These are phyloP conservation scores for Talaromyces proteolyticus DNA, from an alignment of 495 filamentous ascomycete genomes.

Conservation along the genomic window DNA sequence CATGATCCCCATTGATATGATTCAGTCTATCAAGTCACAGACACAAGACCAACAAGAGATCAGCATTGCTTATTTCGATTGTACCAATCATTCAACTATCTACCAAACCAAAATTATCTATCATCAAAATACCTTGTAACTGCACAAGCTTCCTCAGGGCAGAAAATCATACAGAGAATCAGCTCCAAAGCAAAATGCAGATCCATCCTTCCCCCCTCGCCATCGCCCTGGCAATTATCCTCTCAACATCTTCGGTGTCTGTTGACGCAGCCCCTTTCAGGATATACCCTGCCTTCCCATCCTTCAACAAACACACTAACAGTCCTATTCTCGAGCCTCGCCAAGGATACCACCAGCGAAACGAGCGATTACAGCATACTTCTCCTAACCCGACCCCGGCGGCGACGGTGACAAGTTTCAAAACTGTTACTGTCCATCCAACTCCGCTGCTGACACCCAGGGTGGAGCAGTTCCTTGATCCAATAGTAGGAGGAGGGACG, in stretches of 20 bases:
- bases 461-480: not conserved
- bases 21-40: not conserved
- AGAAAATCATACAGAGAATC: not conserved
- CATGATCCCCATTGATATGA: not conserved
- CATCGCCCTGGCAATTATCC: slow-evolving; percentile 6
- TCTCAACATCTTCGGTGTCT: slow-evolving; percentile 1
- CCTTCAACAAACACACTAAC: no score
- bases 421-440: not conserved
- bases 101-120: not conserved
- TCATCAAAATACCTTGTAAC: no score
- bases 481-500: not conserved
- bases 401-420: not conserved
- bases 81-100: not conserved
- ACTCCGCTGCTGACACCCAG: not conserved
- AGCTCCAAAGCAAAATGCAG: slow-evolving; percentile 1
- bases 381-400: no score
- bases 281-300: not conserved
- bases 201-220: slow-evolving; percentile 3
- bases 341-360: not conserved
- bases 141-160: no score
- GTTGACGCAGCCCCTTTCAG: not conserved
- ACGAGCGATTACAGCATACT: no score
- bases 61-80: not conserved
- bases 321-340: not conserved
- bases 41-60: no score